Base-by-base conservation (phyloP, 1,284 basidiomycete species). In the Cronartium quercuum region DNA sequence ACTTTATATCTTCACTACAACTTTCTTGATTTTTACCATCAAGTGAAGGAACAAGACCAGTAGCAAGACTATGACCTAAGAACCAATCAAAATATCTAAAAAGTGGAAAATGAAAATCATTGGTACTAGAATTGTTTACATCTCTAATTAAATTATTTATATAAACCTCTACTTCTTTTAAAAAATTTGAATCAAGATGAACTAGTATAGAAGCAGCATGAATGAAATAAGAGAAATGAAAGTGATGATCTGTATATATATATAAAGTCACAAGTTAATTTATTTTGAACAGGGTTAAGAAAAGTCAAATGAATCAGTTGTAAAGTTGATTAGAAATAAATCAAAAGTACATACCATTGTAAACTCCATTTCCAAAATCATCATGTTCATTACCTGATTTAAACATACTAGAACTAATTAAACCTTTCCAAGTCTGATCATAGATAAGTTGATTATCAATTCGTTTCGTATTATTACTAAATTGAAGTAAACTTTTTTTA, bases 11-110 rank as follows among this genome's bases (percentile, higher is more conserved):
- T 41, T 77, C 76, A 37, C 71, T 69, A 41, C 73, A 75, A 44
- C 76, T 77, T 60, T 77, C 76, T 57, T 77, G 73, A 69, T 77
- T 75, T 38, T 77, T 77, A 10, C 76, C 76, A 55, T 77, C 76
- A 7, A 70, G 41, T 29, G 37, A 63, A 24, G 60, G 42, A 21
- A 66, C 42, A 7, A 76, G 41, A n/a, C 76, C 76, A 18, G 66
- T 74, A 21, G 76, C 76, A 18, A 75, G 42, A 66, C 71, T 70
- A 37, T 77, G 76, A 13, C 76, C 76, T 41, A 77, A 64, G 38
- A 68, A 77, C 76, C 76, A 77, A 66, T 77, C 76, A 37, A 77
- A 77, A 34, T 65, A 68, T 42, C 76, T 40, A 61, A 75, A 76
- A 29, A 75, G 61, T 10, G 66, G 75, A 37, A 75, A 75, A 41